Evolutionary conservation across 2,329 filamentous ascomycete species (phyloP).

Genomic region (Byssochlamys sp.): DNA sequence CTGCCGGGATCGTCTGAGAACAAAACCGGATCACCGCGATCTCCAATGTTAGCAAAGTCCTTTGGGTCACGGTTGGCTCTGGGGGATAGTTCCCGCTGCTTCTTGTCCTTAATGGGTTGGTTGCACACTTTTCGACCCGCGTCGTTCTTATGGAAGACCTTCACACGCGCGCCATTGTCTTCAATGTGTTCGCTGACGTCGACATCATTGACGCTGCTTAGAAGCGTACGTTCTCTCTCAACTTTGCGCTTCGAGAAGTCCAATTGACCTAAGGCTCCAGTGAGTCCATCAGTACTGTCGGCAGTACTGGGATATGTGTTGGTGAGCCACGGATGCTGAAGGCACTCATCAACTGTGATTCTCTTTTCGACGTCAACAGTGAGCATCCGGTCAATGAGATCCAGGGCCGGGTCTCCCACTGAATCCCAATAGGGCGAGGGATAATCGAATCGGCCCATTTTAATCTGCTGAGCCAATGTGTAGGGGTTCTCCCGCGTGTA

Average conservation of each 20-base stretch:
- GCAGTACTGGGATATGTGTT: constrained; percentile 51
- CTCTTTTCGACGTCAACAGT: constrained; percentile 75
- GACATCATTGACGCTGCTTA: constrained; percentile 72
- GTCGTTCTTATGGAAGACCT: constrained; percentile 66
- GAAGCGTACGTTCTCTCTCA: constrained; percentile 70
- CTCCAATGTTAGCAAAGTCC: constrained; percentile 77
- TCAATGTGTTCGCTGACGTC: constrained; percentile 50
- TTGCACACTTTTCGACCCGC: constrained; percentile 38
- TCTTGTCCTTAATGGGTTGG: constrained; percentile 22
- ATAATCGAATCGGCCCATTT: constrained; percentile 79
- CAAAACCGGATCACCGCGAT: constrained; percentile 71
- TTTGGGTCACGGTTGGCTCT: constrained; percentile 56
- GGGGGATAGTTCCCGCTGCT: constrained; percentile 51
- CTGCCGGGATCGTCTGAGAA: constrained; percentile 54
- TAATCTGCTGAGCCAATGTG: constrained; percentile 79
- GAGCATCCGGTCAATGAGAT: constrained; percentile 91
- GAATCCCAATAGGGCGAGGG: constrained; percentile 93
- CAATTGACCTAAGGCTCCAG: constrained; percentile 70
- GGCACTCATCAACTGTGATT: constrained; percentile 80
- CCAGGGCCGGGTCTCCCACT: constrained; percentile 75
- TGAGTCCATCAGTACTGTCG: constrained; percentile 86
- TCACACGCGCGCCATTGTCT: constrained; percentile 51
- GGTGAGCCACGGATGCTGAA: constrained; percentile 83
- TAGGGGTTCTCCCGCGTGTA: constrained; percentile 73
- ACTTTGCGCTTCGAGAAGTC: constrained; percentile 77